These are phyloP conservation scores for Epichloe elymi DNA, from an alignment of 2,329 filamentous ascomycete genomes.

Conservation along the genomic window DNA sequence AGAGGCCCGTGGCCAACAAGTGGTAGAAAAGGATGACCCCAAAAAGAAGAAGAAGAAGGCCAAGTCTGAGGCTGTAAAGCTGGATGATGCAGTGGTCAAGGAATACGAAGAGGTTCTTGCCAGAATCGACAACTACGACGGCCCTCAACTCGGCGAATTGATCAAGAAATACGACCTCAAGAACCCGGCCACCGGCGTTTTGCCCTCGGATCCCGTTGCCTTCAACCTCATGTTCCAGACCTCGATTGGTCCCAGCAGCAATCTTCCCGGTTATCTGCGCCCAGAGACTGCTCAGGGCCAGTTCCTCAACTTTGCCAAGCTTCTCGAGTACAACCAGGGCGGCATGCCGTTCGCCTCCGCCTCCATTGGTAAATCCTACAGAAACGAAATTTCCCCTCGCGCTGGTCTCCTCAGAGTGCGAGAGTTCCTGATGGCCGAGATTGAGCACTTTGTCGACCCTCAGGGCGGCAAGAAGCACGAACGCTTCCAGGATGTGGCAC, in stretches of 20 bases:
- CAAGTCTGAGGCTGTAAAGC: slow-evolving; percentile 64
- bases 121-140: slow-evolving; percentile 89
- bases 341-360: slow-evolving; percentile 95
- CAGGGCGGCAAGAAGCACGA: slow-evolving; percentile 87
- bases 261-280: slow-evolving; percentile 71
- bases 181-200: slow-evolving; percentile 68
- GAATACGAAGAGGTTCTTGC: slow-evolving; percentile 90
- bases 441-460: slow-evolving; percentile 96
- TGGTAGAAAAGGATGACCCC: slow-evolving; percentile 59
- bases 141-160: slow-evolving; percentile 70
- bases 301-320: slow-evolving; percentile 92
- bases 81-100: slow-evolving; percentile 72
- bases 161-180: slow-evolving; percentile 87
- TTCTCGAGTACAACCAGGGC: slow-evolving; percentile 91
- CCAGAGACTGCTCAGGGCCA: slow-evolving; percentile 97
- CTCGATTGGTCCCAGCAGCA: slow-evolving; percentile 82
- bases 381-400: slow-evolving; percentile 93
- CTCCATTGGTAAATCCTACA: slow-evolving; percentile 93
- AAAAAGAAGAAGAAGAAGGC: slow-evolving; percentile 87
- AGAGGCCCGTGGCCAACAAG: slow-evolving; percentile 73
- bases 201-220: slow-evolving; percentile 67
- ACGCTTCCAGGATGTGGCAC: slow-evolving; percentile 73
- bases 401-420: slow-evolving; percentile 84
- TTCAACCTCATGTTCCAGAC: slow-evolving; percentile 99
- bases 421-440: slow-evolving; percentile 97